Percentiles rank a stretch among this genome's conserved stretches.
phyloP scores from a whole-genome alignment of 2,329 filamentous ascomycete genomes.

The Trichoderma hamatum region DNA sequence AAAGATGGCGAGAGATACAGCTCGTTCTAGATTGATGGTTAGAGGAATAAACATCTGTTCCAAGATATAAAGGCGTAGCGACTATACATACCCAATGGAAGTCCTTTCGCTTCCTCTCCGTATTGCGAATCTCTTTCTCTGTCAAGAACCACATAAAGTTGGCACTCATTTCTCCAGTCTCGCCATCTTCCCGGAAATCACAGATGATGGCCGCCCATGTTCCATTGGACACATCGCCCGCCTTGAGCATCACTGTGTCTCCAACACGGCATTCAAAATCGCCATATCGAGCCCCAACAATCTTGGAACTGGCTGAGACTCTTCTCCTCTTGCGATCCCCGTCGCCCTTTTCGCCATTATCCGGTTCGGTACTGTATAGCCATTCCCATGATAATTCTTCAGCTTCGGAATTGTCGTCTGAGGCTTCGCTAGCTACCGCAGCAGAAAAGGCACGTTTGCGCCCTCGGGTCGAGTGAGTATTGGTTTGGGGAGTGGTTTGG shows the following conservation, averaged over 20 bases:
- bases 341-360: constrained; percentile 33
- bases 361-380: constrained; percentile 62
- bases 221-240: constrained; percentile 75
- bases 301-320: constrained; percentile 48
- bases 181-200: constrained; percentile 75
- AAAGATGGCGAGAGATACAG: constrained; percentile 87
- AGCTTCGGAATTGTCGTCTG: constrained; percentile 80
- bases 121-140: constrained; percentile 84
- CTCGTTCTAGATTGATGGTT: constrained; percentile 66
- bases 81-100: constrained; percentile 62
- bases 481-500: constrained; percentile 29
- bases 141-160: constrained; percentile 97
- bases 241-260: constrained; percentile 84
- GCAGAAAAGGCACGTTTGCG: constrained; percentile 47
- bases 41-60: neutral
- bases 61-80: neutral
- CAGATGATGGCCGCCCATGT: constrained; percentile 92
- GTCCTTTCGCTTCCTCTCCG: constrained; percentile 79
- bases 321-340: constrained; percentile 44
- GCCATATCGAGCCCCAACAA: constrained; percentile 82
- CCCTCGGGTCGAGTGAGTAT: constrained; percentile 30
- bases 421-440: constrained; percentile 70
- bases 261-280: constrained; percentile 78
- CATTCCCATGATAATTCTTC: constrained; percentile 79
- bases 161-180: constrained; percentile 69